Evolutionary conservation across 805 yeast species (phyloP), one percentile per base, ranked within the genome.

Genomic region (Ogataea philodendri): DNA sequence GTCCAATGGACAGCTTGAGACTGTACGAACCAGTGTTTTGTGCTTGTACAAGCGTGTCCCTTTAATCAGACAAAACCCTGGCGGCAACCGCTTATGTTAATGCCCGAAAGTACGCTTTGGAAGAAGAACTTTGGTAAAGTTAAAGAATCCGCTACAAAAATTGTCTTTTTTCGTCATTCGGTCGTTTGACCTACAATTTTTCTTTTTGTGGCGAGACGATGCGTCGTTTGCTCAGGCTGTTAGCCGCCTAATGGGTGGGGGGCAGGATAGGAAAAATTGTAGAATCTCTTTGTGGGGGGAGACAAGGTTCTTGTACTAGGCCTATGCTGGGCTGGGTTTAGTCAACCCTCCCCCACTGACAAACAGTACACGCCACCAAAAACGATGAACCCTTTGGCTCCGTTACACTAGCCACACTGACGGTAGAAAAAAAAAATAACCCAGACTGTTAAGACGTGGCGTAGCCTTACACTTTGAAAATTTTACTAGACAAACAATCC

Each of bases 401-500:
- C n/a, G n/a, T n/a, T n/a, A n/a, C n/a, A n/a, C n/a, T n/a, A n/a
- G n/a, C n/a, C n/a, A n/a, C n/a, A n/a, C n/a, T n/a, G n/a, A n/a
- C n/a, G n/a, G n/a, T n/a, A n/a, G n/a, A n/a, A n/a, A n/a, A n/a
- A n/a, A n/a, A n/a, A n/a, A n/a, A n/a, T n/a, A n/a, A n/a, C n/a
- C n/a, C n/a, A n/a, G n/a, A n/a, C n/a, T n/a, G n/a, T 30, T 31
- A 30, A 33, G 30, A 37, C 28, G 38, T 38, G 42, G 37, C 35
- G 40, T 31, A 22, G 15, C 8, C 3, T 6, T 5, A 9, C 13
- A 7, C n/a, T 24, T 13, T 23, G 31, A 39, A 37, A 37, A 26
- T 37, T 37, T 36, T 16, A 30, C 7, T 10, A 19, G 8, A 13
- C 10, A 5, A 16, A 17, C 9, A 26, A 9, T 7, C 7, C 18